phyloP scores from a whole-genome alignment of 179 eudicot species.

The Heliamphora pulchella region DNA sequence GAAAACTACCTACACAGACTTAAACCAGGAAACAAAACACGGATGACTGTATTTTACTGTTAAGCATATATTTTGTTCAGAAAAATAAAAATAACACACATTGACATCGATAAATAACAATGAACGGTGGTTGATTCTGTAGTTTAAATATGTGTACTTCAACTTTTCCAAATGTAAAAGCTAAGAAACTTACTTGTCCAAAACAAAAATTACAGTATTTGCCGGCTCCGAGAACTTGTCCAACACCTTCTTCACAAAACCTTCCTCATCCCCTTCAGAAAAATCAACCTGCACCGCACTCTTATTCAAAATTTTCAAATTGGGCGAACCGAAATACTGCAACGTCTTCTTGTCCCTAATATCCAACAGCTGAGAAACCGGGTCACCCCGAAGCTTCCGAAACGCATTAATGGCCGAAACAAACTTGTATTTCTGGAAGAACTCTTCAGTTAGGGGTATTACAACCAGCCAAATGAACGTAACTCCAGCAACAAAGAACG shows the following conservation, averaged over 20 bases:
- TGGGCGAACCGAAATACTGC: constrained; percentile 57
- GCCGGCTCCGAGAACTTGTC: constrained; percentile 46
- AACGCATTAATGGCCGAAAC: constrained; percentile 67
- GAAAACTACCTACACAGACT: no score
- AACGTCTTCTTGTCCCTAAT: constrained; percentile 66
- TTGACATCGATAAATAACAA: no score
- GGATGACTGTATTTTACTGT: no score
- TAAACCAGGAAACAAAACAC: no score
- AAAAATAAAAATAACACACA: no score
- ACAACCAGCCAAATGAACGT: constrained; percentile 67
- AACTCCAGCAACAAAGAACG: constrained; percentile 77
- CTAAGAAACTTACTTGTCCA: constrained; percentile 67
- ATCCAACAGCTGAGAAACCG: constrained; percentile 61
- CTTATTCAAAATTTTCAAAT: constrained; percentile 60
- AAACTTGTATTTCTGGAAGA: constrained; percentile 53
- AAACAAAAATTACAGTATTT: constrained; percentile 54
- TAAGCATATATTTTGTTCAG: no score
- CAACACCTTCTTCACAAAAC: constrained; percentile 52
- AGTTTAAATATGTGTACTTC: no score
- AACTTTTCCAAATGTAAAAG: not conserved
- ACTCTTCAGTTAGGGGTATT: constrained; percentile 57
- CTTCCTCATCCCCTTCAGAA: constrained; percentile 61
- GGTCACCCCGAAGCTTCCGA: constrained; percentile 58
- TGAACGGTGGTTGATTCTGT: no score
- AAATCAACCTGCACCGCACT: constrained; percentile 46